Evolutionary conservation across 176 grass and related monocot genomes (phyloP).

Genomic region (Aegilops tauschii): DNA sequence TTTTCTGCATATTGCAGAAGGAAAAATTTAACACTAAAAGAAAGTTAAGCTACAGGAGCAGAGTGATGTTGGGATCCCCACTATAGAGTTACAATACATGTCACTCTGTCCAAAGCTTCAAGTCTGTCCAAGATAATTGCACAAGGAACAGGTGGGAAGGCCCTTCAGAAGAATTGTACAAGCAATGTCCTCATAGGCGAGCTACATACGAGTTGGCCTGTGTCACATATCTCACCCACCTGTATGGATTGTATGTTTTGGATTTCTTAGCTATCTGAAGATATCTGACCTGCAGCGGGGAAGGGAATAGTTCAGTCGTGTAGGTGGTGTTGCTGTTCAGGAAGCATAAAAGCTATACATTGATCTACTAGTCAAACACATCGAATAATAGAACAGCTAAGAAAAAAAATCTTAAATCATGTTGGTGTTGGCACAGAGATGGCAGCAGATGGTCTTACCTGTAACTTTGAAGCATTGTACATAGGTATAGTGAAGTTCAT

Average conservation of each 20-base stretch:
- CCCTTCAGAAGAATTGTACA: slow-evolving; percentile 25
- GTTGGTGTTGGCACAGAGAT: not conserved
- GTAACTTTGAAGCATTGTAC: slow-evolving; percentile 95
- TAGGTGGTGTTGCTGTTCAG: not conserved
- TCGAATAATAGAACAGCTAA: not conserved
- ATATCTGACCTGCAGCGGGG: slow-evolving; percentile 79
- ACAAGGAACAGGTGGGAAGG: slow-evolving; percentile 6
- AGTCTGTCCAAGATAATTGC: not conserved
- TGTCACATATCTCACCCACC: slow-evolving; percentile 98
- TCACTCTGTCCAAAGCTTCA: slow-evolving; percentile 2
- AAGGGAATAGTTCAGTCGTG: not conserved
- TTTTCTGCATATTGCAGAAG: slow-evolving; percentile 15
- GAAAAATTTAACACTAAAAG: not conserved
- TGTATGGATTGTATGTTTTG: slow-evolving; percentile 89
- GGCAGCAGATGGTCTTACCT: slow-evolving; percentile 48
- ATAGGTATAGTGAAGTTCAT: slow-evolving; percentile 99
- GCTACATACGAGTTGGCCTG: slow-evolving; percentile 96
- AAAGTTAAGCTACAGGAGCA: not conserved
- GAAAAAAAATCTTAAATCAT: not conserved
- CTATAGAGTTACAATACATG: slow-evolving; percentile 40
- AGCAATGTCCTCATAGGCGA: slow-evolving; percentile 52
- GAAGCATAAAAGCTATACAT: not conserved
- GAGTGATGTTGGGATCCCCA: slow-evolving; percentile 13
- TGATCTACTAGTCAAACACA: not conserved
- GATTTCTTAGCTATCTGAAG: slow-evolving; percentile 98